Evolutionary conservation across 176 grass and related monocot genomes (phyloP).

Genomic region (Eremochloa ophiuroides): DNA sequence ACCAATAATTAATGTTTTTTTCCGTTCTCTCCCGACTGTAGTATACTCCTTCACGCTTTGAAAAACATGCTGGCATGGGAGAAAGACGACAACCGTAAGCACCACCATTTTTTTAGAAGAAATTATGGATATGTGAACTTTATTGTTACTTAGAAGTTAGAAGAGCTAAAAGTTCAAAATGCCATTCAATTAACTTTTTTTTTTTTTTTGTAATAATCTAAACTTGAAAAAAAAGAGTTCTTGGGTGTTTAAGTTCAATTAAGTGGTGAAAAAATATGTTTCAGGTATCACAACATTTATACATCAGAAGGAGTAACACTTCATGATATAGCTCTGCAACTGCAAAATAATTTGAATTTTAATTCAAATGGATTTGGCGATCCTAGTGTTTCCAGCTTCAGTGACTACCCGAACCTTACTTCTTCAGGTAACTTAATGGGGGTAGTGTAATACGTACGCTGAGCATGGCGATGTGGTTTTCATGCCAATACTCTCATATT

Average conservation of each 20-base stretch:
- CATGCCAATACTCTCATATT: neutral
- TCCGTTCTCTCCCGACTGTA: conserved; percentile 34
- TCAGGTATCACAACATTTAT: conserved; percentile 77
- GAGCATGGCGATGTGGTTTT: conserved; percentile 7
- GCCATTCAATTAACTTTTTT: neutral
- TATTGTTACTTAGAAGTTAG: neutral
- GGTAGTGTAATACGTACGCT: neutral
- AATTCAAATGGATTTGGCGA: conserved; percentile 32
- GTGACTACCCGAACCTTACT: conserved; percentile 40
- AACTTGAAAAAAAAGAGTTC: conserved; percentile 20
- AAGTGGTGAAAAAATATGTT: conserved; percentile 17
- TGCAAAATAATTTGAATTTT: conserved; percentile 40
- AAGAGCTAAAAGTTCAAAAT: conserved; percentile 2
- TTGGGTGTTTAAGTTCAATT: conserved; percentile 3
- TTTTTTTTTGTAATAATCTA: neutral
- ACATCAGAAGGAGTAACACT: conserved; percentile 67
- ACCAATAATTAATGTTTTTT: neutral
- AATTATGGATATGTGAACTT: neutral
- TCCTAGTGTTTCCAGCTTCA: conserved; percentile 11
- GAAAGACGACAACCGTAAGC: conserved; percentile 67
- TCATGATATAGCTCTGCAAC: conserved; percentile 58
- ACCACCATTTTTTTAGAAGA: conserved; percentile 14
- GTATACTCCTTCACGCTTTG: conserved; percentile 70
- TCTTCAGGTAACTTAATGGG: conserved; percentile 40
- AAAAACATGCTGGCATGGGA: conserved; percentile 70